Percentiles rank a stretch among this genome's conserved stretches.
Conservation (phyloP, 75 land plant species). For the Adiantum capillusveneris region DNA sequence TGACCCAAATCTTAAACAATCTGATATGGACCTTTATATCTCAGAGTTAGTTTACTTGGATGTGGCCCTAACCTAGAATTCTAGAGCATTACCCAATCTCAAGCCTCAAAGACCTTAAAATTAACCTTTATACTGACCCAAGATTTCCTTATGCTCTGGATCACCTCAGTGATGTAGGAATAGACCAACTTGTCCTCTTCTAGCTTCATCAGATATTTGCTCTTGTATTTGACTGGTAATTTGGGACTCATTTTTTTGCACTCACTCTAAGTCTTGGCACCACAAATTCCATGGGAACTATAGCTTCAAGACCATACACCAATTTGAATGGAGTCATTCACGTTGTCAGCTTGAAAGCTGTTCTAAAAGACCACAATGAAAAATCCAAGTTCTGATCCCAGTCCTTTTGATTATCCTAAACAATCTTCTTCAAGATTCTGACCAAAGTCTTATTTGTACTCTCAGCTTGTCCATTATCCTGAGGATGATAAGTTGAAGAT, state of each 20-base stretch:
- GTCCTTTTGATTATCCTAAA: not conserved
- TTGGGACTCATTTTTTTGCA: not conserved
- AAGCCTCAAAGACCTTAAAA: no score
- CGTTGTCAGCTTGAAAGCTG: slow-evolving; percentile 5
- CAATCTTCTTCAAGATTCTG: not conserved
- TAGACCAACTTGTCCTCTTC: no score
- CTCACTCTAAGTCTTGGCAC: not conserved
- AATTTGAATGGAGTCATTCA: slow-evolving; percentile 4
- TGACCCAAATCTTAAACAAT: no score
- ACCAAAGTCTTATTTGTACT: not conserved
- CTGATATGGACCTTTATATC: no score
- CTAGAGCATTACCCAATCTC: no score
- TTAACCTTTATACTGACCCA: no score
- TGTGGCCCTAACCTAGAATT: no score
- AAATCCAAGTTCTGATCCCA: slow-evolving; percentile 3
- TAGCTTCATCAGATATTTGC: no score
- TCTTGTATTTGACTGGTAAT: no score
- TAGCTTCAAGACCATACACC: slow-evolving; percentile 11
- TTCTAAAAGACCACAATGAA: not conserved
- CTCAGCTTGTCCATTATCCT: slow-evolving; percentile 3
- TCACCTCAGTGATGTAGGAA: no score
- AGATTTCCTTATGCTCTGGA: no score
- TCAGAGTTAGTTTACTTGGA: no score
- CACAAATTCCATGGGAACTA: slow-evolving; percentile 9
- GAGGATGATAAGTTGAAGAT: not conserved